Conservation (phyloP, 2,329 filamentous ascomycete genomes). For the Bertia moriformis region DNA sequence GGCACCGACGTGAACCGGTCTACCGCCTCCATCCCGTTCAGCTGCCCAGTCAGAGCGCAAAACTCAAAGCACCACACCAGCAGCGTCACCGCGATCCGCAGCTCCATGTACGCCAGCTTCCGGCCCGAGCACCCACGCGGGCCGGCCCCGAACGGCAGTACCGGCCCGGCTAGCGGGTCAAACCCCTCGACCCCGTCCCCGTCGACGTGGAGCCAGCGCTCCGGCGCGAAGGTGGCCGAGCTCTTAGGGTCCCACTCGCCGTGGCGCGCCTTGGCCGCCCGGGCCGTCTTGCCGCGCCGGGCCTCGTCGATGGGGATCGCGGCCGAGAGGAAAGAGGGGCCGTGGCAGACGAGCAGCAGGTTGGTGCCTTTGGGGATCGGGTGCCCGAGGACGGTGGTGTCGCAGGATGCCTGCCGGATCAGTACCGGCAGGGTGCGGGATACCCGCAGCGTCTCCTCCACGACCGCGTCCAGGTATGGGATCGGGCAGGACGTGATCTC, state of each 20-base stretch:
- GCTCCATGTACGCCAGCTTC: slow-evolving; percentile 9
- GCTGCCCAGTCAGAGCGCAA: slow-evolving; percentile 2
- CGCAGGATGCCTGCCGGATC: slow-evolving; percentile 5
- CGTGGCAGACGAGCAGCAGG: slow-evolving; percentile 11
- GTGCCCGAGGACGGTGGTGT: slow-evolving; percentile 16
- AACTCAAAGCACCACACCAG: slow-evolving; percentile 10
- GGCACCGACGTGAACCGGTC: not conserved
- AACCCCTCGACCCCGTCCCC: slow-evolving; percentile 4
- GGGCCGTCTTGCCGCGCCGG: not conserved
- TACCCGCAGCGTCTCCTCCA: slow-evolving; percentile 6
- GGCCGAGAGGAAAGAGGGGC: slow-evolving; percentile 7
- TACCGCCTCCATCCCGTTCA: slow-evolving; percentile 2
- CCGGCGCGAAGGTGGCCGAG: slow-evolving; percentile 4
- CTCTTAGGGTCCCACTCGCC: slow-evolving; percentile 3
- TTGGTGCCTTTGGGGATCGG: slow-evolving; percentile 19
- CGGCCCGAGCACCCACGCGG: slow-evolving; percentile 11
- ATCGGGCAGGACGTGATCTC: slow-evolving; percentile 5
- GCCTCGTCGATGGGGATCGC: slow-evolving; percentile 9
- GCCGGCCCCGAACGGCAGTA: slow-evolving; percentile 11
- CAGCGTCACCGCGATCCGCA: slow-evolving; percentile 7
- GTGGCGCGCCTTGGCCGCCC: slow-evolving; percentile 8
- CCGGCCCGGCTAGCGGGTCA: slow-evolving; percentile 9
- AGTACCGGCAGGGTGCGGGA: slow-evolving; percentile 3
- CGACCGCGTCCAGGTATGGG: slow-evolving; percentile 7
- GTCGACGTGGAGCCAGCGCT: slow-evolving; percentile 4